A percentile compares a stretch with the other conserved stretches of the same genome.
These are phyloP conservation scores for Puccinia triticina DNA, from an alignment of 1,284 basidiomycete species.

Conservation along the genomic window DNA sequence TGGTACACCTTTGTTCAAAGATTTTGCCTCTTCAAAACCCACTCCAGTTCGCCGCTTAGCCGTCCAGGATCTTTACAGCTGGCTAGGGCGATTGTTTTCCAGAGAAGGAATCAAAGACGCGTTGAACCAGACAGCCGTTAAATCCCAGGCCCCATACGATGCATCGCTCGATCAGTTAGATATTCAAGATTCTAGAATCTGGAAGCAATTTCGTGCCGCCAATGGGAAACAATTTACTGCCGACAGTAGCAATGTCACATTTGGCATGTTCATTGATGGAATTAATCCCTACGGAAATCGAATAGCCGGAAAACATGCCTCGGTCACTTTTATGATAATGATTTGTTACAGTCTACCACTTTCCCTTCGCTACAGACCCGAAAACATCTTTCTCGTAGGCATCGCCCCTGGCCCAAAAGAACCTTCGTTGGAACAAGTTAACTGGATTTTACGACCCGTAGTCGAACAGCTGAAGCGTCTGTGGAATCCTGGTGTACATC, in stretches of 20 bases:
- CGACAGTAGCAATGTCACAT: background rate
- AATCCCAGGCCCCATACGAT: background rate
- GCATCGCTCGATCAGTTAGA: background rate
- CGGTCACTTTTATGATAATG: background rate
- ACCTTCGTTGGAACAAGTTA: slow-evolving; percentile 56
- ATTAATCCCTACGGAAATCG: slow-evolving; percentile 44
- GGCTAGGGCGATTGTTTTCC: slow-evolving; percentile 34
- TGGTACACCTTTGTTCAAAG: background rate
- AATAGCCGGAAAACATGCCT: background rate
- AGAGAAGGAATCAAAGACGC: slow-evolving; percentile 26
- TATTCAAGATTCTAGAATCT: slow-evolving; percentile 13
- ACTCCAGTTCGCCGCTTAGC: slow-evolving; percentile 24
- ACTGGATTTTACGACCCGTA: slow-evolving; percentile 58
- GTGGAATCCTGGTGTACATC: slow-evolving; percentile 58
- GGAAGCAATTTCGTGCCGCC: slow-evolving; percentile 15
- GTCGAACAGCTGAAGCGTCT: slow-evolving; percentile 58
- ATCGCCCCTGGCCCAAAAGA: slow-evolving; percentile 58
- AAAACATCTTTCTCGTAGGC: slow-evolving; percentile 62
- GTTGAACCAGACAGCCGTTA: background rate
- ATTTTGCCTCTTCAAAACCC: background rate
- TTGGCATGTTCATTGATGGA: too few species aligned
- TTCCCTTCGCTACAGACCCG: slow-evolving; percentile 57
- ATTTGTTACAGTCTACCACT: slow-evolving; percentile 53
- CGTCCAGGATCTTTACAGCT: slow-evolving; percentile 22
- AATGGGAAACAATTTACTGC: slow-evolving; percentile 22